Conservation (phyloP, 768 basidiomycete genomes). For the Tephrocybe sp. region DNA sequence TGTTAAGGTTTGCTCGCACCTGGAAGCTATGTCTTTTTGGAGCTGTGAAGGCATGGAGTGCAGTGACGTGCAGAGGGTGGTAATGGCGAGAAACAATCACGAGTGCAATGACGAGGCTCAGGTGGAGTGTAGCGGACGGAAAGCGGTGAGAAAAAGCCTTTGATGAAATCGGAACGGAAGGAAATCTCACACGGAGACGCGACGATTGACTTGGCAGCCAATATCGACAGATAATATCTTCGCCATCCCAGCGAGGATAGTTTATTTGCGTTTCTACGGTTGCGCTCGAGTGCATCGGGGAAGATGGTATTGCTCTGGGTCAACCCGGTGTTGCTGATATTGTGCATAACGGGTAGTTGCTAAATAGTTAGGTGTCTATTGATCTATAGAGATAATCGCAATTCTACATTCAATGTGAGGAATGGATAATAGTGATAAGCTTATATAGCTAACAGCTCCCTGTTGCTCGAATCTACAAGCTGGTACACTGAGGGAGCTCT, state of each 20-base stretch:
- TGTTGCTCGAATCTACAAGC: background rate
- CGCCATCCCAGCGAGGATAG: conserved; percentile 32
- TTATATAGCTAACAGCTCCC: no score
- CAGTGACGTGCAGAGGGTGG: conserved; percentile 32
- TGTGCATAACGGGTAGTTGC: background rate
- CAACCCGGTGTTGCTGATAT: conserved; percentile 35
- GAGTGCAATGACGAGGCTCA: conserved; percentile 17
- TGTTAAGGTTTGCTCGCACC: conserved; percentile 49
- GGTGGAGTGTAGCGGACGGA: conserved; percentile 11
- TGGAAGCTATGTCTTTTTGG: conserved; percentile 54
- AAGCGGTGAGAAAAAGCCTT: conserved; percentile 32
- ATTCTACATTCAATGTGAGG: background rate
- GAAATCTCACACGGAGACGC: background rate
- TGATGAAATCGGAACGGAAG: conserved; percentile 29
- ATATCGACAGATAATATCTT: conserved; percentile 3
- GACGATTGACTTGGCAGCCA: conserved; percentile 4
- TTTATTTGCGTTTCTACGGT: conserved; percentile 42
- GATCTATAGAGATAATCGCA: background rate
- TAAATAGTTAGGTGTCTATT: background rate
- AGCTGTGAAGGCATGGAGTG: conserved; percentile 46
- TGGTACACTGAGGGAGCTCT: conserved; percentile 6
- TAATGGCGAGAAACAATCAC: conserved; percentile 37
- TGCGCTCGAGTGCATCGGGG: conserved; percentile 36
- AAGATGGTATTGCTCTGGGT: conserved; percentile 37
- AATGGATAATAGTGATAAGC: no score